Percentiles rank a stretch among this genome's conserved stretches.
phyloP scores from a whole-genome alignment of 176 grass and related monocot genomes.

The Dactylis glomerata region DNA sequence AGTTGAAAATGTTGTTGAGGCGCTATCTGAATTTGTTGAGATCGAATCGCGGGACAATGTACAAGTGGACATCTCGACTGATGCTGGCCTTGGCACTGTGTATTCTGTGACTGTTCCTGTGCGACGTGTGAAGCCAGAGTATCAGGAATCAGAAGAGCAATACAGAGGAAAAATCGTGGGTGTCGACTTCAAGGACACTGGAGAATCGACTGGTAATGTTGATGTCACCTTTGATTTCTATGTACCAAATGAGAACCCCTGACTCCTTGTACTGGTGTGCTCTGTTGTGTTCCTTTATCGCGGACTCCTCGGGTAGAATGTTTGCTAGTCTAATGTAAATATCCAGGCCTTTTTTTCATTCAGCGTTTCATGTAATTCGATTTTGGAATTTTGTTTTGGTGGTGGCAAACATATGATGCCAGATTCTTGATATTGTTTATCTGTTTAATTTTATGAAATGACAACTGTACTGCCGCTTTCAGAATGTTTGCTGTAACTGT shows the following conservation, averaged over 20 bases:
- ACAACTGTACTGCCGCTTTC: neutral
- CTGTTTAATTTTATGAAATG: neutral
- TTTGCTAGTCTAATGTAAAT: constrained; percentile 39
- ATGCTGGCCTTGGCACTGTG: constrained; percentile 73
- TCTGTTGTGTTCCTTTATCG: neutral
- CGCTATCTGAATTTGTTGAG: constrained; percentile 84
- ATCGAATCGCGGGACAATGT: constrained; percentile 94
- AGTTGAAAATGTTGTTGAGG: constrained; percentile 58
- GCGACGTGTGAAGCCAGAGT: constrained; percentile 75
- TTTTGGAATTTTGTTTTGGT: constrained; percentile 22
- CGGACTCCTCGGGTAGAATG: constrained; percentile 12
- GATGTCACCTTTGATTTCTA: constrained; percentile 94
- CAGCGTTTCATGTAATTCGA: constrained; percentile 14
- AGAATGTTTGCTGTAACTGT: neutral
- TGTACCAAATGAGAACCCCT: constrained; percentile 62
- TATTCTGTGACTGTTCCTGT: constrained; percentile 87
- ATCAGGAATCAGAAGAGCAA: constrained; percentile 92
- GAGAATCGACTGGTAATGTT: constrained; percentile 63
- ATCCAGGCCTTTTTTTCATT: constrained; percentile 27
- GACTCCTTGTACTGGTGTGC: neutral
- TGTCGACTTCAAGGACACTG: constrained; percentile 84
- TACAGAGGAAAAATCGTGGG: constrained; percentile 79
- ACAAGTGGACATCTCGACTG: constrained; percentile 80
- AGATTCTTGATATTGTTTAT: neutral
- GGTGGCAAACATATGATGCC: neutral